These are phyloP conservation scores for Aaosphaeria arxii DNA, from an alignment of 2,329 filamentous ascomycete genomes.

Conservation along the genomic window DNA sequence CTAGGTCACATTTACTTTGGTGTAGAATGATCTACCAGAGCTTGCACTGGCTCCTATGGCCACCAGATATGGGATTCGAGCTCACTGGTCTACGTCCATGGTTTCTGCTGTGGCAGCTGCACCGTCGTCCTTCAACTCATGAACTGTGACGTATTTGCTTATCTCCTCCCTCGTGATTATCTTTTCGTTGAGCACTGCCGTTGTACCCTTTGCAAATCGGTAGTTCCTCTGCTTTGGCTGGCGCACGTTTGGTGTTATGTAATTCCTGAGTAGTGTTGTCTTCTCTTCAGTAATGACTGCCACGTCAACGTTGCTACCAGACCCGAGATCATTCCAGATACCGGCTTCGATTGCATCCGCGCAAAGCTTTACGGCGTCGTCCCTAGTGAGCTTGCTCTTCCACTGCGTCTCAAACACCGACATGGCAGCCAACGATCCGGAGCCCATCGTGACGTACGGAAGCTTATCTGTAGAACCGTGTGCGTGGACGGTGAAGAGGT, in stretches of 20 bases:
- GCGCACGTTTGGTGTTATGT: slow-evolving; percentile 88
- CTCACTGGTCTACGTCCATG: slow-evolving; percentile 60
- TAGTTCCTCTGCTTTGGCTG: slow-evolving; percentile 92
- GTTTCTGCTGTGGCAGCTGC: slow-evolving; percentile 59
- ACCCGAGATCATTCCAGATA: slow-evolving; percentile 98
- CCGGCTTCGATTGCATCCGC: slow-evolving; percentile 88
- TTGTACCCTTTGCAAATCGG: slow-evolving; percentile 86
- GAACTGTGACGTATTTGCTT: slow-evolving; percentile 87
- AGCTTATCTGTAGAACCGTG: slow-evolving; percentile 98
- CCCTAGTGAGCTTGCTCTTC: slow-evolving; percentile 72
- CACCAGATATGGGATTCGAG: background rate
- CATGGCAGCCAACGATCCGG: slow-evolving; percentile 94
- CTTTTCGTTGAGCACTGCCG: slow-evolving; percentile 92
- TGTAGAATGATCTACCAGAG: no score
- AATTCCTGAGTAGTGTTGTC: slow-evolving; percentile 90
- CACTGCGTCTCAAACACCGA: slow-evolving; percentile 96
- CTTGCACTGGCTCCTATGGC: background rate
- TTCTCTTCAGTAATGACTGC: slow-evolving; percentile 94
- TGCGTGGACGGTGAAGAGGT: slow-evolving; percentile 97
- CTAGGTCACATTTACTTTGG: no score
- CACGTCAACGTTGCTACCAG: slow-evolving; percentile 95
- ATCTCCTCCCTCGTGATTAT: slow-evolving; percentile 92
- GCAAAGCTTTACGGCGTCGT: slow-evolving; percentile 79
- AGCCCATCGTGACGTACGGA: slow-evolving; percentile 98
- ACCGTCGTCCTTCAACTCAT: slow-evolving; percentile 72